Evolutionary conservation across 2,329 filamentous ascomycete species (phyloP).

Genomic region (Microsporum audouinii): DNA sequence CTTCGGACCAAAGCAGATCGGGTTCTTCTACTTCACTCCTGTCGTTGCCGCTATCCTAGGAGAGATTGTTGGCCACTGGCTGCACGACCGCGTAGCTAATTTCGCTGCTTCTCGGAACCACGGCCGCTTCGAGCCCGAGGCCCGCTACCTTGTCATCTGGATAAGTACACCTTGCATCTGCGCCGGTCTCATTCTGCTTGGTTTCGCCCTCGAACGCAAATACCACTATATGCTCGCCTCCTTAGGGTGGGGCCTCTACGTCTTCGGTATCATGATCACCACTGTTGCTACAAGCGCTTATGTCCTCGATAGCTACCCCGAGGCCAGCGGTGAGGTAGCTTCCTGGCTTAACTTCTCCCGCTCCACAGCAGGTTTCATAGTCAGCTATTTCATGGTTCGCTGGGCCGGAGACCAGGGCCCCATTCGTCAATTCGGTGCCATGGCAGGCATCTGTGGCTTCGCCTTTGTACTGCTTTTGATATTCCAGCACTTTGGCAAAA

Average conservation of each 20-base stretch:
- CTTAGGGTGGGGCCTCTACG: slow-evolving; percentile 44
- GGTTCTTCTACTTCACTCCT: slow-evolving; percentile 48
- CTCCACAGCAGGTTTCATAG: slow-evolving; percentile 41
- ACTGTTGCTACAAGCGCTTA: slow-evolving; percentile 44
- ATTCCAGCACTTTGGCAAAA: slow-evolving; percentile 31
- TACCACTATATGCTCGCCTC: slow-evolving; percentile 45
- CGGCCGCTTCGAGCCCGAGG: slow-evolving; percentile 48
- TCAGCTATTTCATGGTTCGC: slow-evolving; percentile 43
- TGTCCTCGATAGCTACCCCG: slow-evolving; percentile 44
- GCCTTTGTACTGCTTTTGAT: slow-evolving; percentile 29
- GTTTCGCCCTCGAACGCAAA: slow-evolving; percentile 39
- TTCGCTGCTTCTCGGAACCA: slow-evolving; percentile 37
- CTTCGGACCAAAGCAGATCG: slow-evolving; percentile 41
- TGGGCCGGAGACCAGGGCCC: slow-evolving; percentile 40
- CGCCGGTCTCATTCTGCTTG: slow-evolving; percentile 41
- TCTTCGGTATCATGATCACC: slow-evolving; percentile 46
- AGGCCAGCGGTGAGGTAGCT: slow-evolving; percentile 44
- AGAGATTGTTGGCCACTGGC: slow-evolving; percentile 44
- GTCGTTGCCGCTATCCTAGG: slow-evolving; percentile 45
- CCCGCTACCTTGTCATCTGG: slow-evolving; percentile 40
- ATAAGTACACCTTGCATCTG: slow-evolving; percentile 41
- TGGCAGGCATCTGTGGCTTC: slow-evolving; percentile 32
- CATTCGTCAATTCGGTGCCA: slow-evolving; percentile 37
- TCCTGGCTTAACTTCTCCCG: slow-evolving; percentile 43
- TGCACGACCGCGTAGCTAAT: slow-evolving; percentile 42